phyloP scores from a whole-genome alignment of 2,329 filamentous ascomycete genomes.

The Botrytis aclada region DNA sequence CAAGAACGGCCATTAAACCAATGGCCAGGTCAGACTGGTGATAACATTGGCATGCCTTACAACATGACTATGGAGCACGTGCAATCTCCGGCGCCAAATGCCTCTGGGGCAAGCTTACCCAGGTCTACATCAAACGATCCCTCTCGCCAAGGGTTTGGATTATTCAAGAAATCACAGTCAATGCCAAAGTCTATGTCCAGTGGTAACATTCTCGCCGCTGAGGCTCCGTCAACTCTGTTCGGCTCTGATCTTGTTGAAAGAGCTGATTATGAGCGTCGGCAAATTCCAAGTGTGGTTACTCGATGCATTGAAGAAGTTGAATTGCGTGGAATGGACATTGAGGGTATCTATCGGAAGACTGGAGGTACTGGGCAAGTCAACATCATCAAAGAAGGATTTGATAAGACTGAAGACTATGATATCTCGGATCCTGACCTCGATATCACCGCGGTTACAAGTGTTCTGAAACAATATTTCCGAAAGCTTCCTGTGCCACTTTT shows the following conservation, averaged over 20 bases:
- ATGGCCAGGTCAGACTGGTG: conserved; percentile 54
- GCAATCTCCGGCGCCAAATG: conserved; percentile 41
- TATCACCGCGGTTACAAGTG: conserved; percentile 93
- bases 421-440: conserved; percentile 92
- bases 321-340: conserved; percentile 90
- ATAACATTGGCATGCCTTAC: conserved; percentile 68
- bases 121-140: conserved; percentile 34
- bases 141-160: conserved; percentile 51
- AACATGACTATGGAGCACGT: conserved; percentile 61
- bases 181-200: conserved; percentile 51
- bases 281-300: conserved; percentile 86
- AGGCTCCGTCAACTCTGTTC: conserved; percentile 65
- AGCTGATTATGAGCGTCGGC: conserved; percentile 81
- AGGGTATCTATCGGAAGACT: conserved; percentile 97
- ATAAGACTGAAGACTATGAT: conserved; percentile 79
- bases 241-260: conserved; percentile 85
- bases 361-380: conserved; percentile 91
- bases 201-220: conserved; percentile 42
- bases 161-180: conserved; percentile 54
- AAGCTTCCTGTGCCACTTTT: conserved; percentile 86
- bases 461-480: conserved; percentile 96
- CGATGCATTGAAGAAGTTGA: conserved; percentile 97
- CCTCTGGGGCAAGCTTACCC: conserved; percentile 30
- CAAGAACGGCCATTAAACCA: conserved; percentile 51
- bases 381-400: conserved; percentile 85